These are phyloP conservation scores for Oryza glaberrima DNA, from an alignment of 176 grass and related monocot species.

Conservation along the genomic window DNA sequence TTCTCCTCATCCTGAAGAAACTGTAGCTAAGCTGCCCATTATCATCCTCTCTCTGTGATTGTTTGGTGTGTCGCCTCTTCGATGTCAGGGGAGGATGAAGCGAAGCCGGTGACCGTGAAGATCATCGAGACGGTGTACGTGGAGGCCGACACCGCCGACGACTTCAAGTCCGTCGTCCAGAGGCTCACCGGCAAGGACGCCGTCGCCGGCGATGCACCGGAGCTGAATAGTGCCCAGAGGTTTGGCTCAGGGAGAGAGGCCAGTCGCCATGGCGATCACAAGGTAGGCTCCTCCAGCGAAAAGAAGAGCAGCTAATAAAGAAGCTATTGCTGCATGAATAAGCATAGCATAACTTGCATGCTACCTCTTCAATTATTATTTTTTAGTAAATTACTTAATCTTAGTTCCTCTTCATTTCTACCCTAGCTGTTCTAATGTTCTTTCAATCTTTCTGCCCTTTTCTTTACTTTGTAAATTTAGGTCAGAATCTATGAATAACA, in stretches of 20 bases:
- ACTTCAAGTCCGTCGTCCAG: conserved; percentile 76
- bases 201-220: not conserved
- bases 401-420: not conserved
- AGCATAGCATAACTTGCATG: not conserved
- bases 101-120: conserved; percentile 52
- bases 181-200: conserved; percentile 60
- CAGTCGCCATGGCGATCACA: not conserved
- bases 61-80: not conserved
- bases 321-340: not conserved
- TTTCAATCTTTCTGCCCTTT: not conserved
- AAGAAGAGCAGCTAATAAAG: conserved; percentile 39
- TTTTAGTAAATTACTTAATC: too few relatives aligned
- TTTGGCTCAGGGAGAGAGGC: not conserved
- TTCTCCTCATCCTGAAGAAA: too few relatives aligned
- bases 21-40: too few relatives aligned
- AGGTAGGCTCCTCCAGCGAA: not conserved
- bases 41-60: too few relatives aligned
- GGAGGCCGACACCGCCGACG: conserved; percentile 55
- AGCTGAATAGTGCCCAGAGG: not conserved
- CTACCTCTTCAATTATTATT: too few relatives aligned
- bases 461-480: not conserved
- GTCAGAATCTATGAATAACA: not conserved
- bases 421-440: not conserved
- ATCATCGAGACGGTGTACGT: conserved; percentile 76
- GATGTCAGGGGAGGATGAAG: conserved; percentile 51